Evolutionary conservation across 2,329 filamentous ascomycete species (phyloP).

Genomic region (Aspergillus flavus): DNA sequence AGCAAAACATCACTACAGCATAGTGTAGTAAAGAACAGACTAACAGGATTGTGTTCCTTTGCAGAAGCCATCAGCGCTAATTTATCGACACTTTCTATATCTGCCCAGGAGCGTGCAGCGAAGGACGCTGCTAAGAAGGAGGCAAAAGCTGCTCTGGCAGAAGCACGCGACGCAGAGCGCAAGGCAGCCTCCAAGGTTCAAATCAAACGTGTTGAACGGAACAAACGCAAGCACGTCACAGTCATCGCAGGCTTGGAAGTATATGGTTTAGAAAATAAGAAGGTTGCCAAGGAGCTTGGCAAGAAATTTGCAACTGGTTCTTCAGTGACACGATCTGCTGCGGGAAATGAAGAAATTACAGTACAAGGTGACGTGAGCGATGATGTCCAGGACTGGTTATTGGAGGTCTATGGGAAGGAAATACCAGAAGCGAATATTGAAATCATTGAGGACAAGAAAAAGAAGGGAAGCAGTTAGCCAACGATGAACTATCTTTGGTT

Average conservation of each 20-base stretch:
- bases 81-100: conserved; percentile 81
- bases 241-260: conserved; percentile 87
- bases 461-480: conserved; percentile 61
- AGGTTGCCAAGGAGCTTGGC: conserved; percentile 92
- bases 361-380: conserved; percentile 96
- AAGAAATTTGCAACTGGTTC: conserved; percentile 98
- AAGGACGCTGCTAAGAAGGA: conserved; percentile 98
- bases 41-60: neutral
- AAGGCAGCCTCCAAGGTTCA: conserved; percentile 80
- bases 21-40: neutral
- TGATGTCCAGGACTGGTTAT: conserved; percentile 87
- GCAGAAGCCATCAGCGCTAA: conserved; percentile 79
- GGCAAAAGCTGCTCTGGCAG: conserved; percentile 85
- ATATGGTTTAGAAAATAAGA: conserved; percentile 91
- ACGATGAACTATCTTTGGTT: conserved; percentile 13
- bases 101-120: conserved; percentile 89
- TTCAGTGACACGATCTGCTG: conserved; percentile 84
- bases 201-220: conserved; percentile 96
- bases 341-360: conserved; percentile 91
- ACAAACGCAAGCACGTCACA: conserved; percentile 97
- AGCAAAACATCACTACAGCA: neutral
- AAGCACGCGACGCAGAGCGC: conserved; percentile 79
- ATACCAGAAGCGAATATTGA: conserved; percentile 96
- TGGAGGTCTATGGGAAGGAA: conserved; percentile 79
- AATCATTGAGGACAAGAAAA: conserved; percentile 92